A percentile compares a stretch with the other conserved stretches of the same genome.
These are phyloP conservation scores for Syzygium jambos DNA, from an alignment of 345 rosid species.

Conservation along the genomic window DNA sequence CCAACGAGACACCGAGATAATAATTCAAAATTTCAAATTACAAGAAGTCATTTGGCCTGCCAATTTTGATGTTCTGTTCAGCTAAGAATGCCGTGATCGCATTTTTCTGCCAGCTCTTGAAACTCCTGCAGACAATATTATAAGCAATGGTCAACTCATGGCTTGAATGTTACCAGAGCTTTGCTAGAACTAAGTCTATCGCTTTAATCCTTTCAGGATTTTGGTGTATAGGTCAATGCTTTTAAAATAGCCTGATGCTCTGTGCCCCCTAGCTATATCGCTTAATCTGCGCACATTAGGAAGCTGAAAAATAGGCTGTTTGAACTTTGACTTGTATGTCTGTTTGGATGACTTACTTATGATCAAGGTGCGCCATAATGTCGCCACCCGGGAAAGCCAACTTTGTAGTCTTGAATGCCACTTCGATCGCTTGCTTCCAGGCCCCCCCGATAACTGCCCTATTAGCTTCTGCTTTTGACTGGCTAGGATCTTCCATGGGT, in stretches of 20 bases:
- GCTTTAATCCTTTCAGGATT: not conserved
- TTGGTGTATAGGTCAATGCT: not conserved
- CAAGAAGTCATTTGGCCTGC: slow-evolving; percentile 54
- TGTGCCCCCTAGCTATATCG: not conserved
- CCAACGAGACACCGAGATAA: not conserved
- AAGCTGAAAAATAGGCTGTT: not conserved
- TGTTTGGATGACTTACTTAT: slow-evolving; percentile 46
- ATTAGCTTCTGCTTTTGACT: slow-evolving; percentile 22
- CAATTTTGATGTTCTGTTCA: slow-evolving; percentile 52
- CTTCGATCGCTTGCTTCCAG: slow-evolving; percentile 76
- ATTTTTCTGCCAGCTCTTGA: slow-evolving; percentile 85
- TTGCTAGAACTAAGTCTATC: not conserved
- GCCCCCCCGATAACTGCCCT: slow-evolving; percentile 49
- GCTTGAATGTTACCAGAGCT: not conserved
- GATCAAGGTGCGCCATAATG: slow-evolving; percentile 87
- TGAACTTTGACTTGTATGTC: too few relatives aligned
- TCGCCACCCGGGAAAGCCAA: slow-evolving; percentile 79
- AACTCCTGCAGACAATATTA: slow-evolving; percentile 47
- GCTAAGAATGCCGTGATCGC: slow-evolving; percentile 54
- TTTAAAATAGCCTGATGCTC: not conserved
- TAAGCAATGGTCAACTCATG: not conserved
- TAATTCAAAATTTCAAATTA: not conserved
- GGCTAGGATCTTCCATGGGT: slow-evolving; percentile 73
- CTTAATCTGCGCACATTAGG: not conserved
- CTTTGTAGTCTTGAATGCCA: slow-evolving; percentile 71